Base-by-base conservation (phyloP, 2,329 filamentous ascomycete genomes). In the Polytolypa hystricis region DNA sequence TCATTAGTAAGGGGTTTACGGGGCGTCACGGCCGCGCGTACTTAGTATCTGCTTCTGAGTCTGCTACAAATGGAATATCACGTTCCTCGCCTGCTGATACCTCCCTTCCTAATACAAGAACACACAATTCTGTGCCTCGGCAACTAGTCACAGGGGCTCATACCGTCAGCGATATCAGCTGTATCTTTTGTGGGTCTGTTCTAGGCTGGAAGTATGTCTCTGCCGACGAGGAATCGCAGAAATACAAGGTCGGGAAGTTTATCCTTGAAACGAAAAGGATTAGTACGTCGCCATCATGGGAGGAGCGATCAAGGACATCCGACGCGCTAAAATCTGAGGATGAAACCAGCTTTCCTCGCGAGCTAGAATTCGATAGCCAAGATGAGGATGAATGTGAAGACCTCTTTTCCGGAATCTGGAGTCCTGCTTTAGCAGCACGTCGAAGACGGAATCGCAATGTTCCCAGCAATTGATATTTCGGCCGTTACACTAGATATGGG, bases 341-440 rank as follows among this genome's bases (percentile, higher is more conserved):
- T 6, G 32, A 19, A 20, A 47, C 9, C 26, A 23, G 42, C 25
- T 45, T 47, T 9, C 29, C 41, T 9, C 48, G 58, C 25, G 57
- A 62, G n/a, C 43, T 73, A 3, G 69, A 76, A 48, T 79, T 79
- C 48, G 74, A 79, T 48, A 73, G 69, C 39, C 70, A 78, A 55
- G 74, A 79, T 51, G 75, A 79, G 48, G 74, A 79, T 42, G 75
- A 79, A 55, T 79, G 75, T 42, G 75, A 79, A 54, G 74, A 78
- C 52, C 45, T 79, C 19, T 79, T 79, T 49, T 63, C 71, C 11
- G 75, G 75, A 0, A 62, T 75, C 14, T 79, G 75, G 75, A 76
- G 61, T 41, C 65, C 69, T 11, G 62, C 66, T 39, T 47, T 73
- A 37, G 75, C 75, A 27, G 56, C 52, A 28, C 51, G 57, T 10